phyloP scores from a whole-genome alignment of 2,329 filamentous ascomycete genomes.

The Pseudopyrenochaeta lycopersici region DNA sequence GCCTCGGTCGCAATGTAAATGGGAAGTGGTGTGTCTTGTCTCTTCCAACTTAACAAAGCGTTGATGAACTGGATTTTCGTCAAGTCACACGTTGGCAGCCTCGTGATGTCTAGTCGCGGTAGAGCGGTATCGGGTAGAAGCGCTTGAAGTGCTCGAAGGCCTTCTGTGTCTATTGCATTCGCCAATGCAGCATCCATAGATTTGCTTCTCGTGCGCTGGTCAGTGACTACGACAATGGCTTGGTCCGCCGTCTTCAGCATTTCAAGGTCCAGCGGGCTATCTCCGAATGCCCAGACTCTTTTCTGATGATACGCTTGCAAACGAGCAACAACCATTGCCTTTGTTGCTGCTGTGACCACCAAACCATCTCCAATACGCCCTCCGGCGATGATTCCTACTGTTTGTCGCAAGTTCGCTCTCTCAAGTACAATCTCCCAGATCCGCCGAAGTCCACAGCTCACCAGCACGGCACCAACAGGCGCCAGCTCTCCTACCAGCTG shows the following conservation, averaged over 20 bases:
- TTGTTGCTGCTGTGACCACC: slow-evolving; percentile 62
- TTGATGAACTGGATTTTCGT: slow-evolving; percentile 34
- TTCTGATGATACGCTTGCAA: slow-evolving; percentile 48
- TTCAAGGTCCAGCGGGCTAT: slow-evolving; percentile 65
- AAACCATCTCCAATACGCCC: slow-evolving; percentile 58
- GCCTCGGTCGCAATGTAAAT: slow-evolving; percentile 52
- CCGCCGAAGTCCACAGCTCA: slow-evolving; percentile 63
- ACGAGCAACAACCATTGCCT: slow-evolving; percentile 57
- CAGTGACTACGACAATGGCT: slow-evolving; percentile 65
- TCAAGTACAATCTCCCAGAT: slow-evolving; percentile 67
- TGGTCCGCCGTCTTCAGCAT: slow-evolving; percentile 66
- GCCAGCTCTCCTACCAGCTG: slow-evolving; percentile 31
- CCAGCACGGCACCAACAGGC: slow-evolving; percentile 58
- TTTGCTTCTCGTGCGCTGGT: slow-evolving; percentile 57
- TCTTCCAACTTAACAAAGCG: not conserved
- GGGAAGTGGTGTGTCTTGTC: slow-evolving; percentile 28
- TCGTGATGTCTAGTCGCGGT: slow-evolving; percentile 54
- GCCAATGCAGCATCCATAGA: slow-evolving; percentile 60
- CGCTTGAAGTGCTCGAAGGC: slow-evolving; percentile 57
- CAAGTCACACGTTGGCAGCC: slow-evolving; percentile 56
- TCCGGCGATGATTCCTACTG: slow-evolving; percentile 63
- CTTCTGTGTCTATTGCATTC: slow-evolving; percentile 52
- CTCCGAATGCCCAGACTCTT: slow-evolving; percentile 67
- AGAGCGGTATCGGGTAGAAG: slow-evolving; percentile 53
- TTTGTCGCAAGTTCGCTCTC: slow-evolving; percentile 50